Evolutionary conservation across 176 grass and related monocot species (phyloP).

Genomic region (Raddia distichophylla): DNA sequence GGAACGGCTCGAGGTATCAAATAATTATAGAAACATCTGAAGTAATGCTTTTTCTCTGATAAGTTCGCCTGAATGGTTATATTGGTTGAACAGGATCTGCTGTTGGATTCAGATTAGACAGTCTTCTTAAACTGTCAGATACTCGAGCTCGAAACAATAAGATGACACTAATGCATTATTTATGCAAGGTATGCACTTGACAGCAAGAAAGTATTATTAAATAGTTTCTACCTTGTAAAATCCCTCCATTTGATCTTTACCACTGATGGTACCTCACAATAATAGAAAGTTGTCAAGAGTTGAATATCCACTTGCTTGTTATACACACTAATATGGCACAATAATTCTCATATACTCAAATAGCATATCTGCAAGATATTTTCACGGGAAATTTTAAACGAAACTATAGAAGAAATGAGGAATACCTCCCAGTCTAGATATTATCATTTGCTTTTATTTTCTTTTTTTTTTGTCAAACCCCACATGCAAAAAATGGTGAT

Average conservation of each 20-base stretch:
- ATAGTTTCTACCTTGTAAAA: neutral
- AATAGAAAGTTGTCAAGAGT: slow-evolving; percentile 7
- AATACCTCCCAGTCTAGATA: neutral
- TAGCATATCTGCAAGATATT: neutral
- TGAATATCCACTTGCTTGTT: slow-evolving; percentile 12
- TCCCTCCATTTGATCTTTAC: slow-evolving; percentile 10
- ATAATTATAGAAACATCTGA: slow-evolving; percentile 19
- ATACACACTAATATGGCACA: slow-evolving; percentile 7
- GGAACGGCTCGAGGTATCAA: slow-evolving; percentile 73
- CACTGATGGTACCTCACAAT: neutral
- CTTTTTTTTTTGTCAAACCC: neutral
- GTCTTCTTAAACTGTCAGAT: slow-evolving; percentile 95
- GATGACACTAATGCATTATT: slow-evolving; percentile 99
- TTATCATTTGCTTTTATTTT: neutral
- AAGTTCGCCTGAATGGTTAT: slow-evolving; percentile 34
- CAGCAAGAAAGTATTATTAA: slow-evolving; percentile 25
- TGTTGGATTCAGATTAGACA: slow-evolving; percentile 96
- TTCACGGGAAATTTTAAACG: neutral
- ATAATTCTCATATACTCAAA: neutral
- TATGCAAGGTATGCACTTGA: slow-evolving; percentile 81
- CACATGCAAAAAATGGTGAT: neutral
- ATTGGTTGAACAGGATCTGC: slow-evolving; percentile 72
- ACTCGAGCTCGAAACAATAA: slow-evolving; percentile 96
- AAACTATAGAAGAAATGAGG: neutral
- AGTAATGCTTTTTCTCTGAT: slow-evolving; percentile 29